phyloP scores from a whole-genome alignment of 2,329 filamentous ascomycete genomes.

The Orbilia oligospora region DNA sequence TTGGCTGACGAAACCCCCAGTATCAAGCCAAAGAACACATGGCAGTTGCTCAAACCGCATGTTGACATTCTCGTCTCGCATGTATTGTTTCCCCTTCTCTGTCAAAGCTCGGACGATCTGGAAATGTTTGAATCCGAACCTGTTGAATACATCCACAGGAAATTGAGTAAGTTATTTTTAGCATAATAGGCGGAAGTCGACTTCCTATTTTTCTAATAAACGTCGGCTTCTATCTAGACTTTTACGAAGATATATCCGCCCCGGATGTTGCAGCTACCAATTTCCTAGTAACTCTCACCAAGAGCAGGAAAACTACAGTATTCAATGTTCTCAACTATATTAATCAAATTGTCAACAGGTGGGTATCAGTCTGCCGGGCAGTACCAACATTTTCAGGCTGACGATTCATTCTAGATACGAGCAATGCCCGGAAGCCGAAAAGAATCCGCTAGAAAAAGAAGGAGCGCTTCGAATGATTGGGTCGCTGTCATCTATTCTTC shows the following conservation, averaged over 20 bases:
- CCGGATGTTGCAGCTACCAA: constrained; percentile 97
- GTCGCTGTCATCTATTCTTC: constrained; percentile 90
- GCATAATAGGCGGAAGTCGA: not conserved
- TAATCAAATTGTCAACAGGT: constrained; percentile 93
- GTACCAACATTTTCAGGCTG: not conserved
- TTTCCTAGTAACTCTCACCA: constrained; percentile 94
- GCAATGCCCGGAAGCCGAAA: constrained; percentile 83
- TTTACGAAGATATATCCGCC: constrained; percentile 95
- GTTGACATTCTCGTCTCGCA: constrained; percentile 93
- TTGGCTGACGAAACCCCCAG: constrained; percentile 41
- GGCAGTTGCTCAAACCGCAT: constrained; percentile 92
- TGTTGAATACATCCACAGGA: constrained; percentile 95
- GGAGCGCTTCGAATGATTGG: constrained; percentile 97
- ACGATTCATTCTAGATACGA: constrained; percentile 61
- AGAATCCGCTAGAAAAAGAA: constrained; percentile 95
- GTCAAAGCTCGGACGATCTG: constrained; percentile 90
- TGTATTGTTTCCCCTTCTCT: constrained; percentile 94
- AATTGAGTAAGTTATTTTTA: constrained; percentile 73
- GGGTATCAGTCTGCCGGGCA: constrained; percentile 71
- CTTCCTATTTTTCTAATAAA: not conserved
- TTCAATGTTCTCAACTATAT: constrained; percentile 95
- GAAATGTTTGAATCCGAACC: constrained; percentile 95
- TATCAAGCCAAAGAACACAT: constrained; percentile 97
- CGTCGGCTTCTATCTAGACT: constrained; percentile 70
- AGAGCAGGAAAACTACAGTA: constrained; percentile 93